These are phyloP conservation scores for Prunus davidiana DNA, from an alignment of 306 rosid species.

Conservation along the genomic window DNA sequence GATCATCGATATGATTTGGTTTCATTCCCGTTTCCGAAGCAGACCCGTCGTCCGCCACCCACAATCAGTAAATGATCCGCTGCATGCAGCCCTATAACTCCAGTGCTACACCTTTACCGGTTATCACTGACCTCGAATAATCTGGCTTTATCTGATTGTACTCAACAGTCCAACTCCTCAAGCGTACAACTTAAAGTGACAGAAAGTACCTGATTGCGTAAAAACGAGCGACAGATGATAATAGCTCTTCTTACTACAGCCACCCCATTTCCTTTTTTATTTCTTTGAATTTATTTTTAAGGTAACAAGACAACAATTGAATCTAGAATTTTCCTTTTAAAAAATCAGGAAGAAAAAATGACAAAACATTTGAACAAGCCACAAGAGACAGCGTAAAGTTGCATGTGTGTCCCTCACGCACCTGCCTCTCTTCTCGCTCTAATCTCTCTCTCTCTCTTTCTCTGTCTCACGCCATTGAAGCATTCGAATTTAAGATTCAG, in stretches of 20 bases:
- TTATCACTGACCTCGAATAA: too few relatives aligned
- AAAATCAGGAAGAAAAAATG: background rate
- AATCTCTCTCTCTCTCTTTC: background rate
- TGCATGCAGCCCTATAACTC: background rate
- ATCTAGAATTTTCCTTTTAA: background rate
- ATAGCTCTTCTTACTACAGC: background rate
- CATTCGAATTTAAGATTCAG: slow-evolving; percentile 19
- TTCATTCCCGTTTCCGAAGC: background rate
- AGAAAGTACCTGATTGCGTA: background rate
- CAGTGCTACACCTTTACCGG: background rate
- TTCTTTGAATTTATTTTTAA: background rate
- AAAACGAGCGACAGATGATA: background rate
- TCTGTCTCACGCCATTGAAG: slow-evolving; percentile 37
- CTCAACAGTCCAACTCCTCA: background rate
- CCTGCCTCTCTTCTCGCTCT: slow-evolving; percentile 4
- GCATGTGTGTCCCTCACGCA: slow-evolving; percentile 22
- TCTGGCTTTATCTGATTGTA: background rate
- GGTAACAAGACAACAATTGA: background rate
- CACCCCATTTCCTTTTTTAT: too few relatives aligned
- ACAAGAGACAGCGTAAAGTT: slow-evolving; percentile 16
- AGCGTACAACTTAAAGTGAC: background rate
- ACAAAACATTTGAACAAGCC: background rate
- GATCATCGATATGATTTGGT: background rate
- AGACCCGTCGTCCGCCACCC: background rate
- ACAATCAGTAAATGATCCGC: background rate